Conservation (phyloP, 176 grass and related monocot genomes). For the Oryza officinalis region DNA sequence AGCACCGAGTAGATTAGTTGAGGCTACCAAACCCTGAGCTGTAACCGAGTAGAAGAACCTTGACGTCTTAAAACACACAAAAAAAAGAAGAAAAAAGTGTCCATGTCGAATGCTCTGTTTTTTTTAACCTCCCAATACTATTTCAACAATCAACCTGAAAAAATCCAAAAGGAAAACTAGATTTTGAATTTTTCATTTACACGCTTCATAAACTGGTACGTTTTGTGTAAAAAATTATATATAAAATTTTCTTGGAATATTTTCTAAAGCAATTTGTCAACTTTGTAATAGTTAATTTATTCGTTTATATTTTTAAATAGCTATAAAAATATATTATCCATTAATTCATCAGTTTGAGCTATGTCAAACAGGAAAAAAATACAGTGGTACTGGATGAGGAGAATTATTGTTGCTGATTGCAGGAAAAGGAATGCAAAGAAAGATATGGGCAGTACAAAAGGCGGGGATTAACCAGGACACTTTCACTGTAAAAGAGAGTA, state of each 20-base stretch:
- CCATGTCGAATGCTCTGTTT: not conserved
- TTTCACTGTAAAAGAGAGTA: conserved; percentile 8
- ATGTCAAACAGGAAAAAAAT: too few species aligned
- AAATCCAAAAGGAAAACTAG: not conserved
- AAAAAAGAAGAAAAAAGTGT: not conserved
- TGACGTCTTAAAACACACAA: not conserved
- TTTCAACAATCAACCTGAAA: not conserved
- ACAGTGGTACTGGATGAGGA: not conserved
- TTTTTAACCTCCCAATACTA: not conserved
- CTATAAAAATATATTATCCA: too few species aligned
- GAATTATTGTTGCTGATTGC: not conserved
- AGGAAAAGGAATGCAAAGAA: conserved; percentile 3
- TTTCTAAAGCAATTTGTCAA: too few species aligned
- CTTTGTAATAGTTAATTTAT: too few species aligned
- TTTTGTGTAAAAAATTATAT: too few species aligned
- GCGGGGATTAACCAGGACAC: conserved; percentile 14
- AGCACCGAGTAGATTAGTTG: conserved; percentile 26
- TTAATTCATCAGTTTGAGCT: too few species aligned
- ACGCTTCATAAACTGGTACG: too few species aligned
- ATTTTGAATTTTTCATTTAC: too few species aligned
- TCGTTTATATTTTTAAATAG: too few species aligned
- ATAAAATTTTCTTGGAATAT: too few species aligned
- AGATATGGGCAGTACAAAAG: not conserved
- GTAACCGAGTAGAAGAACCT: conserved; percentile 20
- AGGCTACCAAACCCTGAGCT: conserved; percentile 37